These are phyloP conservation scores for Coemansia sp. DNA, from an alignment of 192 early-diverging fungal species.

Conservation along the genomic window DNA sequence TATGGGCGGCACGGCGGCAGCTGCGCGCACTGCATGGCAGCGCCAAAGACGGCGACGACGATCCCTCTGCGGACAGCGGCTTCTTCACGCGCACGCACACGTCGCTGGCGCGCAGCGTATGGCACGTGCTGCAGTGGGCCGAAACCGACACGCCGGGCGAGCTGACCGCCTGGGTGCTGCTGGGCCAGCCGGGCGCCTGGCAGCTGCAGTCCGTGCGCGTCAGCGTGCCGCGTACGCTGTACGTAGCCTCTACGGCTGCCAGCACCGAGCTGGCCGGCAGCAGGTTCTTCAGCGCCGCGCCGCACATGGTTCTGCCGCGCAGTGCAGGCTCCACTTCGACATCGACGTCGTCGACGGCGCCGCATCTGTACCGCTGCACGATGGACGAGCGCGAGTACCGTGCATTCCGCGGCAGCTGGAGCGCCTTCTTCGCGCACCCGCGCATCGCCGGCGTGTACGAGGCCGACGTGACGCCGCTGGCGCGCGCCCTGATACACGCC, in stretches of 20 bases:
- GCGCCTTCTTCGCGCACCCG: slow-evolving; percentile 80
- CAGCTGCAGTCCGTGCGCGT: slow-evolving; percentile 70
- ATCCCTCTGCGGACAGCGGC: slow-evolving; percentile 15
- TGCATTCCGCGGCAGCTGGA: slow-evolving; percentile 68
- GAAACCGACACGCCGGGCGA: slow-evolving; percentile 83
- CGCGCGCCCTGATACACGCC: slow-evolving; percentile 76
- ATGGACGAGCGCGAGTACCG: slow-evolving; percentile 81
- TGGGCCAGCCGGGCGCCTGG: slow-evolving; percentile 50
- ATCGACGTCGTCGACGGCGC: slow-evolving; percentile 49
- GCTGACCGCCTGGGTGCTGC: slow-evolving; percentile 82
- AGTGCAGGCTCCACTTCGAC: slow-evolving; percentile 22
- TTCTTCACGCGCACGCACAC: slow-evolving; percentile 72
- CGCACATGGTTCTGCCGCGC: slow-evolving; percentile 69
- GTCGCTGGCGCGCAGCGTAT: slow-evolving; percentile 61
- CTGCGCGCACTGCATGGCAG: slow-evolving; percentile 53
- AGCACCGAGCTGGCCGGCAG: slow-evolving; percentile 50
- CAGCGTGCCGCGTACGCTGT: slow-evolving; percentile 77
- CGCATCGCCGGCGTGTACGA: slow-evolving; percentile 94
- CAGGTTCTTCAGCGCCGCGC: slow-evolving; percentile 45
- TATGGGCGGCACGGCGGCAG: slow-evolving; percentile 66
- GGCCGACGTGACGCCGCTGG: slow-evolving; percentile 76
- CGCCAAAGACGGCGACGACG: neutral
- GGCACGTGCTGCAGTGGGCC: slow-evolving; percentile 86
- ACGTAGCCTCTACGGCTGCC: slow-evolving; percentile 71
- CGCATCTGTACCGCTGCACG: slow-evolving; percentile 74